phyloP scores from a whole-genome alignment of 257 asterid species.

The Nemophila menziesii region DNA sequence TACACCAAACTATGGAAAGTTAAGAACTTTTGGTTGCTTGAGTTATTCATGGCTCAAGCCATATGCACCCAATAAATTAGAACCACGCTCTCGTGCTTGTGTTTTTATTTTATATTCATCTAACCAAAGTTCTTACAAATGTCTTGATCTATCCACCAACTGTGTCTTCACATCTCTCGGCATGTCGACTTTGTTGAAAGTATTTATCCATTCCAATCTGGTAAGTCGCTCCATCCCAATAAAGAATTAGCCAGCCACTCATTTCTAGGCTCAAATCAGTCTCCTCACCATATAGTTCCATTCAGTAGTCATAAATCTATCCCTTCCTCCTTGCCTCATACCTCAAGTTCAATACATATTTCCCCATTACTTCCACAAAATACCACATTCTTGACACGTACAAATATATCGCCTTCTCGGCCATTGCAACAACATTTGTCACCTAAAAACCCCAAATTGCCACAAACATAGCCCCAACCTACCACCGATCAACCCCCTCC shows the following conservation, averaged over 20 bases:
- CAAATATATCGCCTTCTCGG: too few species aligned
- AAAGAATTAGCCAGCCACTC: not conserved
- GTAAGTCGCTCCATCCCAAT: not conserved
- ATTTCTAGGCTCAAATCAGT: not conserved
- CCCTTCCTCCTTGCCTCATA: too few species aligned
- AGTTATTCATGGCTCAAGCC: not conserved
- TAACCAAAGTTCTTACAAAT: not conserved
- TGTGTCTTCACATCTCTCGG: not conserved
- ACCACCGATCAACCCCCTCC: not conserved
- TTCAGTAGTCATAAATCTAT: too few species aligned
- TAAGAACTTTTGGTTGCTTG: not conserved
- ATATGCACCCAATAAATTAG: not conserved
- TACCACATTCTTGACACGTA: too few species aligned
- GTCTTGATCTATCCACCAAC: not conserved
- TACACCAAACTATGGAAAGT: not conserved
- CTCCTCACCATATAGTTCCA: not conserved
- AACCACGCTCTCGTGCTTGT: not conserved
- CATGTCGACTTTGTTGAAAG: slow-evolving; percentile 2
- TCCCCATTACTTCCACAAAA: too few species aligned
- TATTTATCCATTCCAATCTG: not conserved
- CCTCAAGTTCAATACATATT: too few species aligned
- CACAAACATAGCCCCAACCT: too few species aligned
- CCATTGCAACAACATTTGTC: too few species aligned
- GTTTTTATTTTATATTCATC: not conserved
- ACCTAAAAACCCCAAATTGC: too few species aligned